Evolutionary conservation across 2,329 filamentous ascomycete species (phyloP).

Genomic region (Raffaelea albimanens): DNA sequence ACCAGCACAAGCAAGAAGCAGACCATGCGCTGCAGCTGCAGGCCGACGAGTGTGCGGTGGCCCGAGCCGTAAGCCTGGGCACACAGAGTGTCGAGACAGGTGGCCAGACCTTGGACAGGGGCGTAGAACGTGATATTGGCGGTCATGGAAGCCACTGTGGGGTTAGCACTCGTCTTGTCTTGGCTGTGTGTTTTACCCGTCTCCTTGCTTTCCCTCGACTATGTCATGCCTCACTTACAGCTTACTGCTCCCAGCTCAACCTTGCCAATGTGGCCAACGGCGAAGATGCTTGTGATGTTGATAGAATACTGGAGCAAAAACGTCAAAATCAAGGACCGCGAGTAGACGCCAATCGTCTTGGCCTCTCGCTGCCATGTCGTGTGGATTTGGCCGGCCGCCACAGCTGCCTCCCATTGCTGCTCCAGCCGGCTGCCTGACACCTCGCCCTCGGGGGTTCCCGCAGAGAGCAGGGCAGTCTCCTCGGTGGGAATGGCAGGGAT

Average conservation of each 20-base stretch:
- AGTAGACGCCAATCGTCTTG: constrained; percentile 67
- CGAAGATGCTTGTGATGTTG: constrained; percentile 73
- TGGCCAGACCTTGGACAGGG: constrained; percentile 76
- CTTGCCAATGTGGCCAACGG: constrained; percentile 66
- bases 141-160: constrained; percentile 60
- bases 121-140: constrained; percentile 71
- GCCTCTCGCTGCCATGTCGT: constrained; percentile 89
- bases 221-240: constrained; percentile 28
- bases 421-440: constrained; percentile 44
- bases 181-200: too few relatives aligned
- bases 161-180: too few relatives aligned
- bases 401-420: constrained; percentile 77
- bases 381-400: constrained; percentile 68
- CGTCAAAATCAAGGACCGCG: constrained; percentile 60
- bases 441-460: constrained; percentile 18
- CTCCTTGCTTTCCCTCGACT: too few relatives aligned
- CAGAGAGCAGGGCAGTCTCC: constrained; percentile 23
- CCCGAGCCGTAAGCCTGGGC: constrained; percentile 91
- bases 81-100: constrained; percentile 84
- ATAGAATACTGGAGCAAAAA: constrained; percentile 77
- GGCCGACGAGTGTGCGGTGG: constrained; percentile 75
- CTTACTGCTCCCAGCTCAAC: constrained; percentile 59
- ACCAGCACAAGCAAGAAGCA: constrained; percentile 62
- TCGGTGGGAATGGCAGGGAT: constrained; percentile 28
- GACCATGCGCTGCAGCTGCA: constrained; percentile 73